Evolutionary conservation across 208 protist species (phyloP).

Genomic region (Spironucleus salmonicida): DNA sequence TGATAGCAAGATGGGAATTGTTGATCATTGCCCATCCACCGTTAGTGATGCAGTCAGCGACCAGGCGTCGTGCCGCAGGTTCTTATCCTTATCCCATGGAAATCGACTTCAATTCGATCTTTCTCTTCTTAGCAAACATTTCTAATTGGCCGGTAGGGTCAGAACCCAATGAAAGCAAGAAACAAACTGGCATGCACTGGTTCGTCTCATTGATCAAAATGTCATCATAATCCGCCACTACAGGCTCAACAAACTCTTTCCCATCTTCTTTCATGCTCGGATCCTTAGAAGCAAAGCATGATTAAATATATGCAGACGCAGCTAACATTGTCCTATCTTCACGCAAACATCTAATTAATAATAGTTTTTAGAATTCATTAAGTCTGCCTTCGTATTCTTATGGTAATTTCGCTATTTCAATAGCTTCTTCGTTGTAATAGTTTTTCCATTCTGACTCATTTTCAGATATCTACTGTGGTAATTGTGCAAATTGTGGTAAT

Average conservation of each 20-base stretch:
- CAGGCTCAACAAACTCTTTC: slow-evolving; percentile 65
- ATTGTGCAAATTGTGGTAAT: slow-evolving; percentile 67
- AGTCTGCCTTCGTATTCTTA: slow-evolving; percentile 65
- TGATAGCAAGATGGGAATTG: slow-evolving; percentile 61
- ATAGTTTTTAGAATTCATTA: slow-evolving; percentile 68
- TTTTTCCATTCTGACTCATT: slow-evolving; percentile 43
- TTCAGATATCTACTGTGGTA: slow-evolving; percentile 69
- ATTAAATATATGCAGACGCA: slow-evolving; percentile 67
- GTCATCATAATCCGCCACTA: slow-evolving; percentile 64
- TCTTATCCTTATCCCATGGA: slow-evolving; percentile 95
- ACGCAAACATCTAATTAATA: slow-evolving; percentile 73
- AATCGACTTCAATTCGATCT: slow-evolving; percentile 55
- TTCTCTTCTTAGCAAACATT: slow-evolving; percentile 68
- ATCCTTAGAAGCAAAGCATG: too few relatives aligned
- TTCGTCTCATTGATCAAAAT: slow-evolving; percentile 62
- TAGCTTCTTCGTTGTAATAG: slow-evolving; percentile 61
- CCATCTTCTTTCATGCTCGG: too few relatives aligned
- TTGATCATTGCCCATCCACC: slow-evolving; percentile 61
- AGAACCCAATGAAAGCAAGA: slow-evolving; percentile 77
- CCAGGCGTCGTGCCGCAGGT: slow-evolving; percentile 69
- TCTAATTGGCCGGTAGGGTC: slow-evolving; percentile 81
- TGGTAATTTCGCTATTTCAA: slow-evolving; percentile 59
- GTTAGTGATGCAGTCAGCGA: slow-evolving; percentile 44
- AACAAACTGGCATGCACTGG: slow-evolving; percentile 70
- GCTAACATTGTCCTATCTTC: slow-evolving; percentile 80